A percentile compares a stretch with the other conserved stretches of the same genome.
Conservation (phyloP, 106 monocot genomes). For the Agapanthus africanus region DNA sequence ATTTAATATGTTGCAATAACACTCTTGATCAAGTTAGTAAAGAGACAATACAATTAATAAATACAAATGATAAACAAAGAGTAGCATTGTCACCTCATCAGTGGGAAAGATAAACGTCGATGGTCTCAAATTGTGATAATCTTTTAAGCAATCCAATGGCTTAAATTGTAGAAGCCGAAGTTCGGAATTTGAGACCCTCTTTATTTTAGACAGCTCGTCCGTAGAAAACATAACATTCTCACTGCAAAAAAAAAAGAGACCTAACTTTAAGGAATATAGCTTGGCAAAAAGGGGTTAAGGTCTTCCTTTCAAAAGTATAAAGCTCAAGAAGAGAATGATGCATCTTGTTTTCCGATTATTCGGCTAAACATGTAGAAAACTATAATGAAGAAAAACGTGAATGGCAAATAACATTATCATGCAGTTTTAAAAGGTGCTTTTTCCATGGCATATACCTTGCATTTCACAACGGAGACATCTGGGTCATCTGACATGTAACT, state of each 20-base stretch:
- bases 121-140: conserved; percentile 92
- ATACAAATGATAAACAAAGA: not conserved
- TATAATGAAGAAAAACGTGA: too few relatives aligned
- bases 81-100: conserved; percentile 56
- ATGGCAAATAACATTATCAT: too few relatives aligned
- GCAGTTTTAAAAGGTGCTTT: too few relatives aligned
- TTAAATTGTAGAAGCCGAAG: conserved; percentile 90
- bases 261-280: not conserved
- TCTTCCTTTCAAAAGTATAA: too few relatives aligned
- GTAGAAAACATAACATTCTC: conserved; percentile 52
- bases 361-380: not conserved
- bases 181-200: conserved; percentile 57
- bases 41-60: not conserved
- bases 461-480: too few relatives aligned
- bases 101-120: conserved; percentile 87
- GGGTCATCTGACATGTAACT: too few relatives aligned
- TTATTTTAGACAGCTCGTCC: conserved; percentile 67
- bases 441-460: too few relatives aligned
- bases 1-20: too few relatives aligned
- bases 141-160: conserved; percentile 72
- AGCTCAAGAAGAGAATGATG: too few relatives aligned
- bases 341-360: too few relatives aligned
- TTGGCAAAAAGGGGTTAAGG: too few relatives aligned
- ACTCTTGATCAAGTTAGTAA: not conserved
- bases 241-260: conserved; percentile 32